These are phyloP conservation scores for Wickerhamiella spandovensis DNA, from an alignment of 805 yeast genomes.

Conservation along the genomic window DNA sequence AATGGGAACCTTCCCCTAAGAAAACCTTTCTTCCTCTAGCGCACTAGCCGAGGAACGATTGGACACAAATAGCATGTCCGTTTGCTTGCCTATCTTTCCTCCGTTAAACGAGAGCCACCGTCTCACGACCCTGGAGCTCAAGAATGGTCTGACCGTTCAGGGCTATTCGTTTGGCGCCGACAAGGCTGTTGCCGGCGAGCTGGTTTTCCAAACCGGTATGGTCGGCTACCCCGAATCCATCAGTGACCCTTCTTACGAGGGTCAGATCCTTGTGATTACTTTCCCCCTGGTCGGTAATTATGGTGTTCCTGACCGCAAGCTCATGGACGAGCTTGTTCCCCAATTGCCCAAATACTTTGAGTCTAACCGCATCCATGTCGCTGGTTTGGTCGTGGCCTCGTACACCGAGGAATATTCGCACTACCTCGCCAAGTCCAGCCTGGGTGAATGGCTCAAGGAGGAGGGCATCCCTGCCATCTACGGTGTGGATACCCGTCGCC, in stretches of 20 bases:
- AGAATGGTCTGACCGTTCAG: conserved; percentile 73
- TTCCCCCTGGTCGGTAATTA: conserved; percentile 96
- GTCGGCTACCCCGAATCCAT: conserved; percentile 97
- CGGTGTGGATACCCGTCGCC: conserved; percentile 93
- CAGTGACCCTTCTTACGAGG: conserved; percentile 96
- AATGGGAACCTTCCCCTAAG: not conserved
- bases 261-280: conserved; percentile 92
- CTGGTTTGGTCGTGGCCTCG: conserved; percentile 93
- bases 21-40: conserved; percentile 1
- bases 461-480: conserved; percentile 91
- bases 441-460: conserved; percentile 86
- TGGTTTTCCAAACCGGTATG: conserved; percentile 99
- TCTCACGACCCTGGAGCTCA: conserved; percentile 75
- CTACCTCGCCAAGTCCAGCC: conserved; percentile 79
- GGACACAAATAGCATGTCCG: conserved; percentile 3
- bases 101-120: conserved; percentile 76
- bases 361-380: conserved; percentile 82
- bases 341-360: conserved; percentile 85
- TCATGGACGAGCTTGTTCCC: conserved; percentile 59
- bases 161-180: conserved; percentile 97
- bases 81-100: conserved; percentile 73
- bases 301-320: conserved; percentile 90
- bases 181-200: conserved; percentile 82
- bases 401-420: conserved; percentile 95
- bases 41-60: not conserved